Conservation (phyloP, 352 stramenopile species). For the Phytophthora melonis region DNA sequence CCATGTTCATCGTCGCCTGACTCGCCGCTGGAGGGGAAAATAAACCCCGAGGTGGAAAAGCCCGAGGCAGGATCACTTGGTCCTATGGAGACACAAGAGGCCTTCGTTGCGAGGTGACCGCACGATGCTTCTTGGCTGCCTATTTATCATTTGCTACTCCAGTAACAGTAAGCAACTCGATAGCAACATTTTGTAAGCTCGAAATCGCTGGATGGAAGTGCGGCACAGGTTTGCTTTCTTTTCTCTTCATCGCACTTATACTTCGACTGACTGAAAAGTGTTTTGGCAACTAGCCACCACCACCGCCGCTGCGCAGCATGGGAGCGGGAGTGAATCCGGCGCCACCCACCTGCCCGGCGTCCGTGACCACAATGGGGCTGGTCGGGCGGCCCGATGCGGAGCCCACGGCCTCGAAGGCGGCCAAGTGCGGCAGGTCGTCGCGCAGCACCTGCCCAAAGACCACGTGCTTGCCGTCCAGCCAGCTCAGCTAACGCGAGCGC, state of each 20-base stretch:
- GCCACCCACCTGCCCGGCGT: conserved; percentile 67
- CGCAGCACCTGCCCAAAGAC: conserved; percentile 97
- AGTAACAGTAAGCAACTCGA: background rate
- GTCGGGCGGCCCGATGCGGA: conserved; percentile 60
- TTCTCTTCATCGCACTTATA: background rate
- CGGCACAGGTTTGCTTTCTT: no score
- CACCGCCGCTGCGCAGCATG: background rate
- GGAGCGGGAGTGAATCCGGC: conserved; percentile 45
- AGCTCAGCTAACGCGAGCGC: conserved; percentile 50
- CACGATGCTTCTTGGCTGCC: background rate
- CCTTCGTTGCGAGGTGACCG: background rate
- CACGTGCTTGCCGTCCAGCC: conserved; percentile 98
- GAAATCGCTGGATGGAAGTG: no score
- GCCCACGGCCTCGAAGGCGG: conserved; percentile 55
- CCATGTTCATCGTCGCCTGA: conserved; percentile 9
- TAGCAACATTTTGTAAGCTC: no score
- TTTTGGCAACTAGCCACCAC: background rate
- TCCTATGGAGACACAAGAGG: background rate
- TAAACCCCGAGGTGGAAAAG: conserved; percentile 1
- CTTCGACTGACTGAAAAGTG: background rate
- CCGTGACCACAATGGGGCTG: conserved; percentile 58
- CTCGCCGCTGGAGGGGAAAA: conserved; percentile 6
- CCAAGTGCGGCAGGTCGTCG: conserved; percentile 70
- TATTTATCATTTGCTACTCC: background rate
- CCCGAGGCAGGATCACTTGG: background rate